Evolutionary conservation across 2,329 filamentous ascomycete genomes (phyloP), one percentile per base, ranked within the genome.

Genomic region (Colletotrichum navitas): DNA sequence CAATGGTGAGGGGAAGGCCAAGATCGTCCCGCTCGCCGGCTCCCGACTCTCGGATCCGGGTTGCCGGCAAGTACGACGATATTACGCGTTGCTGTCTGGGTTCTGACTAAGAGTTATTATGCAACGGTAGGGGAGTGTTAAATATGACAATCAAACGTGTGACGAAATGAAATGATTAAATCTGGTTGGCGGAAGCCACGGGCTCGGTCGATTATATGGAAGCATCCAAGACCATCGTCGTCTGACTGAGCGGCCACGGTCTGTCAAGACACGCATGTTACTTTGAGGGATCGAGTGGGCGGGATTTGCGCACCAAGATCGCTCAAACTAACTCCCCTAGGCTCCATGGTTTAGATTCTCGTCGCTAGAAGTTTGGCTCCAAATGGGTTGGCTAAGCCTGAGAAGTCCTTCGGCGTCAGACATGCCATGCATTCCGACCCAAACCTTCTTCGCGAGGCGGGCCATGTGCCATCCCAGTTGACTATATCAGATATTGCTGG

Each of bases 1-100:
- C 32, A 24, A 12, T 5, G 26, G 5, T 21, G n/a, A 34, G 7
- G 34, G 21, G 32, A 59, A 63, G 18, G 34, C 36, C 39, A 45
- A 55, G 36, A 39, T 29, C 14, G 52, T 26, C 21, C 51, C 51
- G 47, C 36, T 16, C 18, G 45, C 32, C 66, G 43, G 32, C 16
- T 52, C 45, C 45, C 34, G 54, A 39, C 5, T 14, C 18, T 41
- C 47, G 32, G 60, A 36, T 39, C 32, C 60, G 34, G 11, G 32
- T 41, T 63, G 45, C 60, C 60, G 47, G 32, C 34, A n/a, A 52
- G 5, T n/a, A 52, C 24, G 34, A 52, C 47, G 16, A 52, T 26
- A 24, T 45, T 32, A 63, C 60, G 60, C 34, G 45, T 52, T 52
- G 18, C 36, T 26, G n/a, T n/a, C 16, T 36, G 32, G n/a, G 43